Conservation (phyloP, 1,139 yeast species). For the Suhomyces atakaporum region DNA sequence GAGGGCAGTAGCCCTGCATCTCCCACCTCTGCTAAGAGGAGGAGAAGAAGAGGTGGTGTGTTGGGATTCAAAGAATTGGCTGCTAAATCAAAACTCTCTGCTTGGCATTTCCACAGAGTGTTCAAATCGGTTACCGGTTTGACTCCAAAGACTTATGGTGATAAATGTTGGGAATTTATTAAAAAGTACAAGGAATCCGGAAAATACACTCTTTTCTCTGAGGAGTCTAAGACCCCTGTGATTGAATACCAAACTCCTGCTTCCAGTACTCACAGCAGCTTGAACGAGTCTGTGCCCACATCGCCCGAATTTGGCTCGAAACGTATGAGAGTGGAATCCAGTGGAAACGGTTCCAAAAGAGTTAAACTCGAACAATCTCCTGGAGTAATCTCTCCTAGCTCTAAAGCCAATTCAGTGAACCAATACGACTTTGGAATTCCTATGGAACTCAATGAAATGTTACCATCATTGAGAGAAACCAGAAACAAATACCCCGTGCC, state of each 20-base stretch:
- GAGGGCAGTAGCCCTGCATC: constrained; percentile 17
- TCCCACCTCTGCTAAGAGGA: constrained; percentile 37
- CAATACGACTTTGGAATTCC: constrained; percentile 6
- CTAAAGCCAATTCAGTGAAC: constrained; percentile 7
- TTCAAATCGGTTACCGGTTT: constrained; percentile 82
- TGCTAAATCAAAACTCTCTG: constrained; percentile 76
- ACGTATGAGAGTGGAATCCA: too few species aligned
- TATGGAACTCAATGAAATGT: neutral
- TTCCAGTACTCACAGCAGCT: constrained; percentile 5
- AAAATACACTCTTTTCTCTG: constrained; percentile 3
- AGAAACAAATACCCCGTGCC: constrained; percentile 13
- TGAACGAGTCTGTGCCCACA: constrained; percentile 14
- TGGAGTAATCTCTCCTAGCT: constrained; percentile 9
- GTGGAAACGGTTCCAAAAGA: constrained; percentile 17
- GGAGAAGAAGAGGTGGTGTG: constrained; percentile 80
- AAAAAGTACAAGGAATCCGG: constrained; percentile 27
- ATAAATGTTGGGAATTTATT: constrained; percentile 76
- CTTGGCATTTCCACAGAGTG: constrained; percentile 95
- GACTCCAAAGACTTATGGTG: constrained; percentile 89
- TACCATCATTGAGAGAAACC: constrained; percentile 1
- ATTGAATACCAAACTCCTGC: constrained; percentile 18
- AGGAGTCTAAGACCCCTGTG: constrained; percentile 7
- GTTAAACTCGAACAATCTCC: constrained; percentile 17
- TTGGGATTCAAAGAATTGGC: constrained; percentile 88
- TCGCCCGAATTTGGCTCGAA: constrained; percentile 19